Percentiles rank a stretch among this genome's conserved stretches.
These are phyloP conservation scores for Syzygium aqueum DNA, from an alignment of 345 rosid genomes.

Conservation along the genomic window DNA sequence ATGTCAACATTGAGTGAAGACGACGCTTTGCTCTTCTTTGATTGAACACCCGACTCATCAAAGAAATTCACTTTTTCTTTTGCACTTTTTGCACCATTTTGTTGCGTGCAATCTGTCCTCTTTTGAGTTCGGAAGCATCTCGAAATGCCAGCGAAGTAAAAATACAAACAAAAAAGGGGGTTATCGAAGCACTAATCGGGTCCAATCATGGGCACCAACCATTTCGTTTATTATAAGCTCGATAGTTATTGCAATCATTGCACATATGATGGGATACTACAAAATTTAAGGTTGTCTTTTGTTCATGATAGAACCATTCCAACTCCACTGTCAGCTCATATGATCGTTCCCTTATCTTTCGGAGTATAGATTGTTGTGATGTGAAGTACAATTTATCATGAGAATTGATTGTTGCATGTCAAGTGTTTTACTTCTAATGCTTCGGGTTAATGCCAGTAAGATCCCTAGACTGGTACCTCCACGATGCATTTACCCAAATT, in stretches of 20 bases:
- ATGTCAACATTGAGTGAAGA: not conserved
- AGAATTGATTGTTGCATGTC: not conserved
- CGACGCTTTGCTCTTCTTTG: not conserved
- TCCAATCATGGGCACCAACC: not conserved
- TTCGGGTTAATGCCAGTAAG: too few relatives aligned
- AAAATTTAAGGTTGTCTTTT: not conserved
- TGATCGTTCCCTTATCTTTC: not conserved
- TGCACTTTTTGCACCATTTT: not conserved
- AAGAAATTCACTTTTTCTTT: not conserved
- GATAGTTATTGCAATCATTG: not conserved
- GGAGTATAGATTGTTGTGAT: not conserved
- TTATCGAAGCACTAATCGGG: not conserved
- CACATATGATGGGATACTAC: not conserved
- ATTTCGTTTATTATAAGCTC: not conserved
- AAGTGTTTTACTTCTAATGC: not conserved
- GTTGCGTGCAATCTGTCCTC: not conserved
- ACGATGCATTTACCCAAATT: not conserved
- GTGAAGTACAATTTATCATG: not conserved
- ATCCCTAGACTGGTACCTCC: too few relatives aligned
- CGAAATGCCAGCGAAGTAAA: not conserved
- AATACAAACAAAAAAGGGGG: not conserved
- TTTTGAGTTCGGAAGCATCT: not conserved
- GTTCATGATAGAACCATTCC: not conserved
- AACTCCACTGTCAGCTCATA: not conserved
- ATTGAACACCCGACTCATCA: not conserved